Evolutionary conservation across 2,329 filamentous ascomycete species (phyloP), one percentile per base, ranked within the genome.

Genomic region (Simplicillium aogashimaense): DNA sequence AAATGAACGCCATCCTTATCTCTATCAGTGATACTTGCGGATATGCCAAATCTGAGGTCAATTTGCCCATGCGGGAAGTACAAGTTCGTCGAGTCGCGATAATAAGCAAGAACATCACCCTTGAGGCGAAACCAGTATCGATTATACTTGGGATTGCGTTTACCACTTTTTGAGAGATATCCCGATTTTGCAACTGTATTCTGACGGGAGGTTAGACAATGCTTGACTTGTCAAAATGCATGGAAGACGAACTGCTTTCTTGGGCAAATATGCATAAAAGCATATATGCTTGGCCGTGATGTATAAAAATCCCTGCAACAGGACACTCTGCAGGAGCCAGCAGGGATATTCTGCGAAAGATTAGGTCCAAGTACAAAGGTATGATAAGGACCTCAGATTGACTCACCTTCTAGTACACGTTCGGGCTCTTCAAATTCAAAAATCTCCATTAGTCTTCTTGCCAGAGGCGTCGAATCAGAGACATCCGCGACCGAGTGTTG

Each of bases 181-280:
- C 92, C 90, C 2, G 88, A 90, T 61, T 95, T 97, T 48, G 81
- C 76, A 14, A 84, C 74, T 40, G 81, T 72, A 50, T 85, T 78
- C 73, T 86, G 57, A 29, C 9, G 2, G 7, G 30, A 34, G 7
- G 13, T 37, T n/a, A 45, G 39, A 16, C 29, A 36, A 16, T 33
- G 42, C 29, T 20, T 12, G 9, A 10, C n/a, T 11, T 12, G 25
- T 15, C 14, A 13, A 3, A 28, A 7, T 32, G 17, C 35, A n/a
- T 14, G 20, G 40, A 7, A 15, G 16, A 54, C 80, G 61, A 69
- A 85, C 83, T 38, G 83, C 78, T 70, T 92, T 95, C 68, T 89
- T 94, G 7, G 88, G 88, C n/a, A 97, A 73, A 57, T 95, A 95
- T 31, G 92, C 88, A 57, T 95, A 97, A 59, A 97, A 98, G 63